A percentile compares a stretch with the other conserved stretches of the same genome.
Evolutionary conservation across 495 filamentous ascomycete genomes (phyloP).

Genomic region (Penicillium salamii): DNA sequence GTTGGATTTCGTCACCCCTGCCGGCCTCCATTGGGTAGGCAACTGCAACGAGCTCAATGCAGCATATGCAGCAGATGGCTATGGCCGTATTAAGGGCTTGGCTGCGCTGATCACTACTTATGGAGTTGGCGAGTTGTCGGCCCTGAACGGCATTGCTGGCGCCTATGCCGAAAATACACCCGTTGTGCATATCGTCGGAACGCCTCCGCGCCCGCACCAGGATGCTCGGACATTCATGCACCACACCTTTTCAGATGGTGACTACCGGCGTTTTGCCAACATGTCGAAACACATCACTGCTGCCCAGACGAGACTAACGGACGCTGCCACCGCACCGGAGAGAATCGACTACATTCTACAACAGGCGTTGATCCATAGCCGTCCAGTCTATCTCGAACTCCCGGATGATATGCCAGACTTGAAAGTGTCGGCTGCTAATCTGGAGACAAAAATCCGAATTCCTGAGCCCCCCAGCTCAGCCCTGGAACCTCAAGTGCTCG

Average conservation of each 20-base stretch:
- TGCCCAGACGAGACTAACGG: conserved; percentile 36
- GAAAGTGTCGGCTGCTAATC: conserved; percentile 21
- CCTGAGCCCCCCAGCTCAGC: conserved; percentile 10
- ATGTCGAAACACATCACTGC: conserved; percentile 39
- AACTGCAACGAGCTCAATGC: conserved; percentile 82
- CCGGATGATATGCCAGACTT: conserved; percentile 42
- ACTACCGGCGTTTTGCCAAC: conserved; percentile 35
- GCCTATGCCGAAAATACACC: conserved; percentile 73
- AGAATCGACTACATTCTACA: conserved; percentile 39
- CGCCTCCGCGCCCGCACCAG: conserved; percentile 31
- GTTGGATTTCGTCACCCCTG: conserved; percentile 63
- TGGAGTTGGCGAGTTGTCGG: conserved; percentile 76
- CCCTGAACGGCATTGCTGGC: conserved; percentile 69
- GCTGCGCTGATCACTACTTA: conserved; percentile 75
- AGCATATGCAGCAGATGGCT: conserved; percentile 81
- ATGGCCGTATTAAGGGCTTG: conserved; percentile 71
- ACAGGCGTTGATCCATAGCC: conserved; percentile 35
- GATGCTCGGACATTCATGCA: conserved; percentile 33
- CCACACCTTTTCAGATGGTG: conserved; percentile 45
- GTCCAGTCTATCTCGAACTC: conserved; percentile 44
- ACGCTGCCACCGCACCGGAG: conserved; percentile 32
- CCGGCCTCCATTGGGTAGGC: conserved; percentile 70
- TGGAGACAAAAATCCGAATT: conserved; percentile 18
- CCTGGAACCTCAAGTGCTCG: conserved; percentile 17
- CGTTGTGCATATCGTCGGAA: conserved; percentile 79